Evolutionary conservation across 2,329 filamentous ascomycete genomes (phyloP).

Genomic region (Emericellopsis cladophorae): DNA sequence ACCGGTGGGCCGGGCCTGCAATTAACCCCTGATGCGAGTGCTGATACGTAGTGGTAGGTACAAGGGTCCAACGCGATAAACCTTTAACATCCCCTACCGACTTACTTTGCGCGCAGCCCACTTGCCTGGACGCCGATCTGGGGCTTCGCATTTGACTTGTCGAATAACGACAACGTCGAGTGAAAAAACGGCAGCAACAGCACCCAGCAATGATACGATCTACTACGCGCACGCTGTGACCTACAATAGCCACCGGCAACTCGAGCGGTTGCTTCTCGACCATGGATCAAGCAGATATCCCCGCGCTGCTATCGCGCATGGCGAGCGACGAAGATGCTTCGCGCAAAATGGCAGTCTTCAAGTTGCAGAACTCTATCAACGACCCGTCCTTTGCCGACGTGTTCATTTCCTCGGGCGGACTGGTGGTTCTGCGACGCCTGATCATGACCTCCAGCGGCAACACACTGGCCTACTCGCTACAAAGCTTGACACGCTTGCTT

Average conservation of each 20-base stretch:
- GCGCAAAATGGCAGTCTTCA: slow-evolving; percentile 98
- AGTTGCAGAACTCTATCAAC: slow-evolving; percentile 87
- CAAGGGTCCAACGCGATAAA: no score
- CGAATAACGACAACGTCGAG: no score
- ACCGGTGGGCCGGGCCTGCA: no score
- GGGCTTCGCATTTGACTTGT: not conserved
- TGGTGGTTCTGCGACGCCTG: slow-evolving; percentile 68
- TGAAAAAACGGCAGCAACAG: not conserved
- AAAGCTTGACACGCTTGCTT: slow-evolving; percentile 73
- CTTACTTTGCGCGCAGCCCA: no score
- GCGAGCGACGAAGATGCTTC: slow-evolving; percentile 72
- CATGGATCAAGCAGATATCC: slow-evolving; percentile 58
- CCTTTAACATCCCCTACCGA: no score
- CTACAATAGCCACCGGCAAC: no score
- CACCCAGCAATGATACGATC: not conserved
- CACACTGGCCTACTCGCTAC: slow-evolving; percentile 87
- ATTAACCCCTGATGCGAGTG: no score
- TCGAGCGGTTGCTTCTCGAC: slow-evolving; percentile 4
- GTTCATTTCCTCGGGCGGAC: slow-evolving; percentile 82
- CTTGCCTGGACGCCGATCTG: not conserved
- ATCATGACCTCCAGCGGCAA: slow-evolving; percentile 82
- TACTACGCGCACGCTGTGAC: no score
- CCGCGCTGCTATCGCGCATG: slow-evolving; percentile 49
- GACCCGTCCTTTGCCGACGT: slow-evolving; percentile 94
- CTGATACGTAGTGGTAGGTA: no score